These are phyloP conservation scores for Apiotrichum mycotoxinovorans DNA, from an alignment of 1,284 basidiomycete species.

Conservation along the genomic window DNA sequence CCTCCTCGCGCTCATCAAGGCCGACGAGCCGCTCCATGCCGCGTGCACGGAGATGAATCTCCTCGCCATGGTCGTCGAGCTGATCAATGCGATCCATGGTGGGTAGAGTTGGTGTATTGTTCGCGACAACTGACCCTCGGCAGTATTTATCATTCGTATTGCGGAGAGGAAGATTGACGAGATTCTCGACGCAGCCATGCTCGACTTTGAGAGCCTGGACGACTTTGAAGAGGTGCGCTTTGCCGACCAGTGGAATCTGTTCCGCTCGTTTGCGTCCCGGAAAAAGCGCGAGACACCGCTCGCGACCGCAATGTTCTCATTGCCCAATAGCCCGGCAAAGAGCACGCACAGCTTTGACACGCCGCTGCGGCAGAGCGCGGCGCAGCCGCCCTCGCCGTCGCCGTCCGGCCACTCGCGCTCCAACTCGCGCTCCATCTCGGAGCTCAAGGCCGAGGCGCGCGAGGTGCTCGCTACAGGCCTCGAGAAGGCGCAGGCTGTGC, in stretches of 20 bases:
- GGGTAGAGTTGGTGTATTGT: conserved; percentile 20
- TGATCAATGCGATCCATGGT: conserved; percentile 93
- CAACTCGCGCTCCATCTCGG: conserved; percentile 24
- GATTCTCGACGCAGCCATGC: conserved; percentile 73
- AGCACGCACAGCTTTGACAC: conserved; percentile 2
- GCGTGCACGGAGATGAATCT: conserved; percentile 71
- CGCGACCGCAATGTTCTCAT: conserved; percentile 12
- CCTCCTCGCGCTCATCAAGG: conserved; percentile 84
- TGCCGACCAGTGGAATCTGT: conserved; percentile 92
- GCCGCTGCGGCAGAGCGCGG: background rate
- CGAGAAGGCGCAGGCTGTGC: conserved; percentile 18
- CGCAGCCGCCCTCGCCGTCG: conserved; percentile 12
- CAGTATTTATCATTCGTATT: conserved; percentile 92
- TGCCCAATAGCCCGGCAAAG: conserved; percentile 7
- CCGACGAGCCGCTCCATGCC: conserved; percentile 69
- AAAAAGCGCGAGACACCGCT: conserved; percentile 56
- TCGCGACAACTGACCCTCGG: conserved; percentile 4
- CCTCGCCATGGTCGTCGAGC: conserved; percentile 57
- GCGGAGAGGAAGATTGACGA: conserved; percentile 84
- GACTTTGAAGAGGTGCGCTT: conserved; percentile 81
- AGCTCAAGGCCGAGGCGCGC: conserved; percentile 26
- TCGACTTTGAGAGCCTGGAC: conserved; percentile 77
- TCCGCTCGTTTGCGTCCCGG: conserved; percentile 62
- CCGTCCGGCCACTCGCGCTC: background rate
- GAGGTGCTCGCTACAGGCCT: conserved; percentile 21